Percentiles rank a stretch among this genome's conserved stretches.
phyloP scores from a whole-genome alignment of 1,284 basidiomycete genomes.

The Cutaneotrichosporon cutaneum region DNA sequence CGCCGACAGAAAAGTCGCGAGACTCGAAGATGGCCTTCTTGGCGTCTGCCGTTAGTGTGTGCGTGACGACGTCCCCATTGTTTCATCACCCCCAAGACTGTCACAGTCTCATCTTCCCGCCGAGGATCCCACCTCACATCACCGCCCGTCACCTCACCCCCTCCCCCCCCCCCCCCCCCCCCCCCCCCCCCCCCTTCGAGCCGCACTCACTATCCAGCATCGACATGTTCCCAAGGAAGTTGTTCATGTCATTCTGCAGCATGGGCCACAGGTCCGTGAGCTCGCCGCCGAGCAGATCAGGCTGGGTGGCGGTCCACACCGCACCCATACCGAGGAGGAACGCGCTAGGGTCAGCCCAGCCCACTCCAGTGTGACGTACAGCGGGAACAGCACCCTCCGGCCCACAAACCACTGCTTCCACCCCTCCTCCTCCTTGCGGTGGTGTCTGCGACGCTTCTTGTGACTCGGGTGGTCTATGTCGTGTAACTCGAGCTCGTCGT shows the following conservation, averaged over 20 bases:
- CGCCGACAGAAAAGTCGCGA: slow-evolving; percentile 81
- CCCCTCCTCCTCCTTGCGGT: slow-evolving; percentile 10
- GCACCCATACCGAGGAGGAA: slow-evolving; percentile 23
- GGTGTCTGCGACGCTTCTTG: slow-evolving; percentile 26
- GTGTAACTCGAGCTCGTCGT: slow-evolving; percentile 48
- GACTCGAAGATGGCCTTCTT: slow-evolving; percentile 69
- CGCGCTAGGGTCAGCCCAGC: slow-evolving; percentile 12
- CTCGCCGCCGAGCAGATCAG: slow-evolving; percentile 28
- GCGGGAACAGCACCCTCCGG: slow-evolving; percentile 25
- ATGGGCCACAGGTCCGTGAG: slow-evolving; percentile 35
- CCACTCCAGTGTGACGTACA: slow-evolving; percentile 6
- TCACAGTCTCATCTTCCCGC: too few relatives aligned
- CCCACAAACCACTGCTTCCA: slow-evolving; percentile 36
- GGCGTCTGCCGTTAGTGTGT: slow-evolving; percentile 61
- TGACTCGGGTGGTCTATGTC: slow-evolving; percentile 19
- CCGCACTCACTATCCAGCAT: slow-evolving; percentile 37
- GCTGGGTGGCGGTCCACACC: slow-evolving; percentile 25
- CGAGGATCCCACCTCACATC: too few relatives aligned
- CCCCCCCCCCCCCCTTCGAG: not conserved
- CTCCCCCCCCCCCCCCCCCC: too few relatives aligned
- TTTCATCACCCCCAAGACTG: too few relatives aligned
- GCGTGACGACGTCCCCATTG: not conserved
- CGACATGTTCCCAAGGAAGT: slow-evolving; percentile 45
- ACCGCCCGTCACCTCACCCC: not conserved
- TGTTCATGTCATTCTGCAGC: slow-evolving; percentile 42